Percentiles rank a stretch among this genome's conserved stretches.
These are phyloP conservation scores for Papilionanthe hybrid DNA, from an alignment of 116 monocot genomes.

Conservation along the genomic window DNA sequence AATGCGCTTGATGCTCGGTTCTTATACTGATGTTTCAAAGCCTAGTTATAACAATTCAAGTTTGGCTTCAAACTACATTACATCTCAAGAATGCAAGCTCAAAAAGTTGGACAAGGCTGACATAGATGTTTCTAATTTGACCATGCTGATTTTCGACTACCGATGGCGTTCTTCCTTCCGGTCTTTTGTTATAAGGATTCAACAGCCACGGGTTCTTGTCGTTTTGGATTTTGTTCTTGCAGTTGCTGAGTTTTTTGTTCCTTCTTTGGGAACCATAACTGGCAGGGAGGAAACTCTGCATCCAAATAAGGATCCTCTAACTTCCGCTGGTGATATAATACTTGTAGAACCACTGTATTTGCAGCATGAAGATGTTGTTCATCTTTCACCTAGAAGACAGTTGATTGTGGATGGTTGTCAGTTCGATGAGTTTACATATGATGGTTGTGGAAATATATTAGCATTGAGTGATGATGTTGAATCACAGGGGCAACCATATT, in stretches of 20 bases:
- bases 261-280: conserved; percentile 63
- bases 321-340: conserved; percentile 56
- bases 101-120: conserved; percentile 20
- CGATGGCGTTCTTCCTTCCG: conserved; percentile 81
- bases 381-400: conserved; percentile 70
- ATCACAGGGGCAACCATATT: conserved; percentile 27
- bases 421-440: conserved; percentile 73
- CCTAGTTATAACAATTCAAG: conserved; percentile 16
- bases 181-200: conserved; percentile 79
- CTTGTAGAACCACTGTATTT: conserved; percentile 51
- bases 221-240: conserved; percentile 89
- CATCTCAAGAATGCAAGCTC: neutral
- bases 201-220: conserved; percentile 90
- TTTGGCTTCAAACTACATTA: conserved; percentile 8
- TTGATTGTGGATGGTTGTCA: conserved; percentile 74
- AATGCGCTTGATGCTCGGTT: conserved; percentile 95
- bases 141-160: conserved; percentile 89
- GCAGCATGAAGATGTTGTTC: conserved; percentile 55
- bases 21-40: conserved; percentile 54
- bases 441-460: conserved; percentile 84
- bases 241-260: conserved; percentile 90
- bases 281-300: conserved; percentile 76
- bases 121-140: conserved; percentile 47
- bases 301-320: conserved; percentile 81
- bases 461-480: conserved; percentile 64